phyloP scores from a whole-genome alignment of 768 basidiomycete species.

The Amanita pseudoporphyria region DNA sequence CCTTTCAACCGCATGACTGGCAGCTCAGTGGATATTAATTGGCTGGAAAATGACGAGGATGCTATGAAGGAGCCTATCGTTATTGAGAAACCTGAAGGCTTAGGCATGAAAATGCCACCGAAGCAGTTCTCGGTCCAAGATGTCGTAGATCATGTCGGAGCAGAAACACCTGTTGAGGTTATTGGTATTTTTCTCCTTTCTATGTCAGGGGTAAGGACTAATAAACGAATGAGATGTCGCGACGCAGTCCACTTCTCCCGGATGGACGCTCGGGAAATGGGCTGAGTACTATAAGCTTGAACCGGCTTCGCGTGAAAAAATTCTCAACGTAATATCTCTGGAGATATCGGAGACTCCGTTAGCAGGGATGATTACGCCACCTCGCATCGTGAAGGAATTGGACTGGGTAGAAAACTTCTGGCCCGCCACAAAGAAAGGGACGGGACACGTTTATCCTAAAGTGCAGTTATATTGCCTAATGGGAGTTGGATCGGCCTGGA shows the following conservation, averaged over 20 bases:
- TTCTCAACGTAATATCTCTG: conserved; percentile 91
- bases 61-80: conserved; percentile 82
- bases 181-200: conserved; percentile 50
- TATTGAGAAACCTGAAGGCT: conserved; percentile 64
- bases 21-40: conserved; percentile 54
- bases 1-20: conserved; percentile 63
- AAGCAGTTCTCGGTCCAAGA: conserved; percentile 64
- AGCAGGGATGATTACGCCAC: conserved; percentile 71
- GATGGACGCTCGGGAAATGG: conserved; percentile 91
- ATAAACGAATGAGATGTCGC: conserved; percentile 55
- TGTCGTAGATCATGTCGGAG: conserved; percentile 73
- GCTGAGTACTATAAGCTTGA: conserved; percentile 75
- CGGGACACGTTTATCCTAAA: conserved; percentile 75
- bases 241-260: conserved; percentile 73
- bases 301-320: conserved; percentile 64
- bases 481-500: conserved; percentile 92
- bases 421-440: conserved; percentile 70
- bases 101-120: conserved; percentile 88
- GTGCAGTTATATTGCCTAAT: conserved; percentile 96
- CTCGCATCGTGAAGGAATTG: conserved; percentile 74
- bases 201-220: conserved; percentile 1
- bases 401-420: conserved; percentile 98
- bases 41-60: conserved; percentile 62
- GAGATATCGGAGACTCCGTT: conserved; percentile 86
- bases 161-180: conserved; percentile 76